phyloP scores from a whole-genome alignment of 768 basidiomycete genomes.

The Candolleomyces aberdarensis region DNA sequence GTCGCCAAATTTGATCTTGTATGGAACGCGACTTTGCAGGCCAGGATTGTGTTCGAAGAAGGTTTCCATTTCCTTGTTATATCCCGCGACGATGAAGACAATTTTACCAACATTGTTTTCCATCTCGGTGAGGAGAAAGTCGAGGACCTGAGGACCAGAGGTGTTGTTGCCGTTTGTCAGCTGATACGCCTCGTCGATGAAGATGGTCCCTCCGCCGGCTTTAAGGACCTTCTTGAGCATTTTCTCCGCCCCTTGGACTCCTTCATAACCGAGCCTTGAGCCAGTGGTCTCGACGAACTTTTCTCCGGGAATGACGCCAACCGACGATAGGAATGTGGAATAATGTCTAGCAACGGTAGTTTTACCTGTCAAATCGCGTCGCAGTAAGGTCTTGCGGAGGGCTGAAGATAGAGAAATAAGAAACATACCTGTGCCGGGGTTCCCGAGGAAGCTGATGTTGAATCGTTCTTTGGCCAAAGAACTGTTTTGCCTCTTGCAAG shows the following conservation, averaged over 20 bases:
- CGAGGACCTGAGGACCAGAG: constrained; percentile 56
- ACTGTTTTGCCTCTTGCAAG: constrained; percentile 47
- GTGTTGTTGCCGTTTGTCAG: constrained; percentile 46
- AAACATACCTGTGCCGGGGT: constrained; percentile 67
- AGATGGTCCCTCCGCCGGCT: constrained; percentile 61
- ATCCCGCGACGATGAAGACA: constrained; percentile 71
- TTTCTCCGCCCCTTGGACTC: constrained; percentile 50
- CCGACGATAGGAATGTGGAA: constrained; percentile 56
- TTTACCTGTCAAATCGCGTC: constrained; percentile 42
- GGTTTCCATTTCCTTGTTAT: constrained; percentile 69
- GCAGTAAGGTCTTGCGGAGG: background rate
- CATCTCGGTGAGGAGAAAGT: constrained; percentile 73
- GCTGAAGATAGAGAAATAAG: background rate
- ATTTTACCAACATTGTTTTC: constrained; percentile 63
- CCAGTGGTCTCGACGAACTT: constrained; percentile 64
- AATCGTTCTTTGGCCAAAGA: constrained; percentile 55
- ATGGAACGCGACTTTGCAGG: constrained; percentile 63
- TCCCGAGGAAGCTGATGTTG: constrained; percentile 62
- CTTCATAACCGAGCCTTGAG: constrained; percentile 53
- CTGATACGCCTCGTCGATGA: constrained; percentile 74
- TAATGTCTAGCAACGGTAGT: constrained; percentile 67
- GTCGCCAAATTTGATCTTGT: constrained; percentile 55
- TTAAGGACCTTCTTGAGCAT: constrained; percentile 42
- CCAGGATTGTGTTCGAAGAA: constrained; percentile 80
- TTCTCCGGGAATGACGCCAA: constrained; percentile 50